Percentiles rank a stretch among this genome's conserved stretches.
These are phyloP conservation scores for Solanum rostratum DNA, from an alignment of 257 asterid genomes.

Conservation along the genomic window DNA sequence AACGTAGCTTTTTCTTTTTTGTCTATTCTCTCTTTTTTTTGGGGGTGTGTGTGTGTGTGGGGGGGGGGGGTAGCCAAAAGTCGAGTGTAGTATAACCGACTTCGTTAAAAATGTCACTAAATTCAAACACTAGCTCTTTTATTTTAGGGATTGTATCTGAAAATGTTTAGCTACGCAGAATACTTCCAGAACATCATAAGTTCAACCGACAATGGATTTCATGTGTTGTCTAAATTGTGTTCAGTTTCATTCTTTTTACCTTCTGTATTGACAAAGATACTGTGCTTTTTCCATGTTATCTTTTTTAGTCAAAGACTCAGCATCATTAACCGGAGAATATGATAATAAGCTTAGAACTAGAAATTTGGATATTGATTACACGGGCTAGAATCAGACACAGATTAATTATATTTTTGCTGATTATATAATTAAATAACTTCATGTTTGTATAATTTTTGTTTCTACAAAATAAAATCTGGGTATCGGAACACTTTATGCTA, in stretches of 20 bases:
- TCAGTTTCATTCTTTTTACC: background rate
- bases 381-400: background rate
- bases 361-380: background rate
- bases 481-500: background rate
- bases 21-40: background rate
- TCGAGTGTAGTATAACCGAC: background rate
- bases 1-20: background rate
- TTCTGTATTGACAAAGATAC: background rate
- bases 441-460: background rate
- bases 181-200: background rate
- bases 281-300: background rate
- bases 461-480: background rate
- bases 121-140: background rate
- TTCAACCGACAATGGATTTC: background rate
- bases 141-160: background rate
- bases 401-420: background rate
- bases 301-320: background rate
- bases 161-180: background rate
- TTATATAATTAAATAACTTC: background rate
- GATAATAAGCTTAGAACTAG: background rate
- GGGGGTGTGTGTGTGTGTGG: too few relatives aligned
- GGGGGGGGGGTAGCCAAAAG: background rate
- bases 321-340: background rate
- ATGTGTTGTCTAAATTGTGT: background rate
- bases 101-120: background rate